Percentiles rank a stretch among this genome's conserved stretches.
Conservation (phyloP, 371 early-diverging fungal species). For the Sporodiniella umbellata region DNA sequence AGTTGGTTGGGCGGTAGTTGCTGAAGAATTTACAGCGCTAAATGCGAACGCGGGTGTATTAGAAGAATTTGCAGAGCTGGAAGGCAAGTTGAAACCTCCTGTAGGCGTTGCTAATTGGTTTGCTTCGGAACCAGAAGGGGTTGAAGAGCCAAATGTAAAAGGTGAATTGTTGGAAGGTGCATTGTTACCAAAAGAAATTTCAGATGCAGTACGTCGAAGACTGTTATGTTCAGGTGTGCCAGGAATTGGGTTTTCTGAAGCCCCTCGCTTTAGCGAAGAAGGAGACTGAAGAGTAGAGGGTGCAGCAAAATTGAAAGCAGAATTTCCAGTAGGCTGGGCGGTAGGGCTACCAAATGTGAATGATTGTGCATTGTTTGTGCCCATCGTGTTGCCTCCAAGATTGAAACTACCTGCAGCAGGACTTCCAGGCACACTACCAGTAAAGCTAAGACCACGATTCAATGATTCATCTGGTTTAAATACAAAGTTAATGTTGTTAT, state of each 20-base stretch:
- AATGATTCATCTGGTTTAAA: conserved; percentile 1
- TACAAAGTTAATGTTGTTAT: conserved; percentile 18
- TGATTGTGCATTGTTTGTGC: neutral
- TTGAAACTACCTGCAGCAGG: conserved; percentile 8
- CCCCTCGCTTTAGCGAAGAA: conserved; percentile 5
- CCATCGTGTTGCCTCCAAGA: conserved; percentile 4
- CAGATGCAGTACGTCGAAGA: conserved; percentile 8
- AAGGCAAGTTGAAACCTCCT: neutral
- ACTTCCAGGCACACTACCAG: conserved; percentile 11
- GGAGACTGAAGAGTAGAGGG: neutral
- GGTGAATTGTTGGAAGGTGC: neutral
- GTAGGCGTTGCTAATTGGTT: neutral
- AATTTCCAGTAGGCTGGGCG: neutral
- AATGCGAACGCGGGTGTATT: conserved; percentile 7
- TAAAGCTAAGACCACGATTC: neutral
- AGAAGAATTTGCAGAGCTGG: conserved; percentile 2
- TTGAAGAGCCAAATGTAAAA: neutral
- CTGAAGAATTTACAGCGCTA: neutral
- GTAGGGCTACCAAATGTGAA: neutral
- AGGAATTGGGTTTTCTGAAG: neutral
- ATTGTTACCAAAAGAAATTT: conserved; percentile 1
- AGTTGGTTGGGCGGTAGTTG: neutral
- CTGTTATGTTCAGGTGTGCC: neutral
- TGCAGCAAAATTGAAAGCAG: conserved; percentile 8
- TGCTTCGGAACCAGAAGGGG: neutral